Evolutionary conservation across 176 grass and related monocot genomes (phyloP), one percentile per base, ranked within the genome.

Genomic region (Pontederia crassipes): DNA sequence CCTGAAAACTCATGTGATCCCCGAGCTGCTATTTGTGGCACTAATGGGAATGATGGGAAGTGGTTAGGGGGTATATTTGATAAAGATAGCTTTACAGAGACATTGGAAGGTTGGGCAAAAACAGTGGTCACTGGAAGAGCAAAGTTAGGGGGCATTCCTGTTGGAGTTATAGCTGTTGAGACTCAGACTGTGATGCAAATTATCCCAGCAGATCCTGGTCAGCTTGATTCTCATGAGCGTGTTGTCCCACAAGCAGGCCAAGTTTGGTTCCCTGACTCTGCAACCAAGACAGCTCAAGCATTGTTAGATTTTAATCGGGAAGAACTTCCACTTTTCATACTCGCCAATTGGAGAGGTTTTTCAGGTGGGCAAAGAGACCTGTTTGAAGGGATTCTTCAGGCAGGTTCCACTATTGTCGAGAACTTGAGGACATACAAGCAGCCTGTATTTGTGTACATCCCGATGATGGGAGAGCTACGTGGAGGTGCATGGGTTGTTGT

Each of bases 381-480:
- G 8, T 97, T 97, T 78, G 92, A 97, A 97, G 92, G 92, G 46
- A 97, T 97, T 53, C 92, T 97, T 82, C 92, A 97, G 76, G 92
- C 92, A 66, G 92, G 92, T 56, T 97, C 92, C 48, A 91, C 70
- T 4, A 97, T 97, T 73, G 92, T 97, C 17, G 92, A 97, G 76
- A 97, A 97, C 61, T 69, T 97, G 65, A 81, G 92, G 69, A 97
- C 92, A 26, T 97, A 97, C 53, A 76, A 85, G 49, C 92, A 97
- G 55, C 92, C 92, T 12, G 87, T 83, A 32, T 97, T 97, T 78
- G 92, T 97, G 49, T 97, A 97, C 70, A 91, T 97, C 55, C 92
- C 92, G 45, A 88, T 85, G 87, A 71, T 73, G 48, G 92, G 92
- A 71, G 92, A 97, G 70, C 79, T 97, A 18, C 81, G 92, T 8